Evolutionary conservation across 306 rosid species (phyloP), one percentile per base, ranked within the genome.

Genomic region (Delonix regia): DNA sequence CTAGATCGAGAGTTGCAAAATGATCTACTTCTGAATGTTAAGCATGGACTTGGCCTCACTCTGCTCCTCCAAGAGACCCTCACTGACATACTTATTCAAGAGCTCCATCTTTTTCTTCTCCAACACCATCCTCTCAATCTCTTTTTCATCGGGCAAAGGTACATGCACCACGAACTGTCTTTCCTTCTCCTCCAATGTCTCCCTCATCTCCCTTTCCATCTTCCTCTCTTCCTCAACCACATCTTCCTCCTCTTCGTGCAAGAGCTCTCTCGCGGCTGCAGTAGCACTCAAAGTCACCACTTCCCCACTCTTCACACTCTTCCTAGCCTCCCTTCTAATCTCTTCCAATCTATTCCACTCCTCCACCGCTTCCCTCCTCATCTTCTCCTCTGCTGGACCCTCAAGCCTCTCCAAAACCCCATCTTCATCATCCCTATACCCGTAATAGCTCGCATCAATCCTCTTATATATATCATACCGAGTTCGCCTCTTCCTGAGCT

Each of bases 81-180:
- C 91, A 77, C 97, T 92, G 3, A 81, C 81, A 77, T 95, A 95
- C 91, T 69, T 91, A 56, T 78, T 87, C 83, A 92, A 79, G 42
- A 95, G 68, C 36, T 95, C 99, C 88, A 53, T 81, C 89, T 92
- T 92, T 87, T 95, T 95, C 93, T 92, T 95, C 94, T 95, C 89
- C 81, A 95, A 41, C 72, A 95, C 94, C 99, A 93, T 95, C 86
- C 45, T 92, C 89, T 95, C 99, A 19, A 95, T 92, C 83, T 95
- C 99, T 88, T 85, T 91, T 27, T 86, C 89, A 77, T 95, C 98
- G 0, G 98, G 98, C 81, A 92, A 65, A 0, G 99, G 99, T 77
- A 95, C 99, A 5, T 95, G 99, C 30, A 80, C 99, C 61, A 95
- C 87, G 39, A 95, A 95, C 83, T 92, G 92, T 75, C 80, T 88